Evolutionary conservation across 805 yeast species (phyloP).

Genomic region (Pichia thaimueangensis): DNA sequence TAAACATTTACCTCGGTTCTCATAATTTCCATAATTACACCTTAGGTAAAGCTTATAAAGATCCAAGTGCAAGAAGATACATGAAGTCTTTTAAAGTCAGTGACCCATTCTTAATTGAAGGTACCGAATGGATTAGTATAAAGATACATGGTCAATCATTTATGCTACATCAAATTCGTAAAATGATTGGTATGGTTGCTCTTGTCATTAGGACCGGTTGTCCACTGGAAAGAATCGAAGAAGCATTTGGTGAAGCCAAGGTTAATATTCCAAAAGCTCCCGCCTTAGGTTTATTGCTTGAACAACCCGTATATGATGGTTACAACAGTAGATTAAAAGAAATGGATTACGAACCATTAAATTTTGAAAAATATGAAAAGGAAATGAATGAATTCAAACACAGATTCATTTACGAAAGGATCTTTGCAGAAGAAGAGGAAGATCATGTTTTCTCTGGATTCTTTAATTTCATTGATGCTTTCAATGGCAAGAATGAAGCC

Average conservation of each 20-base stretch:
- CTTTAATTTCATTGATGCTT: constrained; percentile 83
- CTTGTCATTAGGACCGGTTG: constrained; percentile 80
- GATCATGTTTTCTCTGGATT: constrained; percentile 89
- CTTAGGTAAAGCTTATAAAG: constrained; percentile 58
- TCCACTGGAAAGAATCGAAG: constrained; percentile 66
- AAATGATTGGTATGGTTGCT: constrained; percentile 95
- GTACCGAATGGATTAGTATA: constrained; percentile 93
- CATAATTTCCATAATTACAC: constrained; percentile 66
- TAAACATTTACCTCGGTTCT: constrained; percentile 72
- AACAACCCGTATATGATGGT: constrained; percentile 85
- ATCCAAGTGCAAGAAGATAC: constrained; percentile 76
- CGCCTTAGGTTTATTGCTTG: constrained; percentile 84
- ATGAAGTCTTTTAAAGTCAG: constrained; percentile 76
- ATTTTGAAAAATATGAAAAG: constrained; percentile 55
- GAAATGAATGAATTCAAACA: constrained; percentile 83
- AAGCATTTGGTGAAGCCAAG: constrained; percentile 68
- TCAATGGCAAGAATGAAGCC: constrained; percentile 44
- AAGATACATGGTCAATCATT: constrained; percentile 97
- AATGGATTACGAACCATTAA: constrained; percentile 71
- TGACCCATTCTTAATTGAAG: constrained; percentile 86
- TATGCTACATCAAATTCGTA: constrained; percentile 96
- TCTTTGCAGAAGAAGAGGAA: constrained; percentile 80
- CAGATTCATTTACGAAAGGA: constrained; percentile 85
- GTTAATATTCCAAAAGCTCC: constrained; percentile 97
- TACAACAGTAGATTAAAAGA: constrained; percentile 66